Base-by-base conservation (phyloP, 352 stramenopile genomes). In the Globisporangium paddicum region DNA sequence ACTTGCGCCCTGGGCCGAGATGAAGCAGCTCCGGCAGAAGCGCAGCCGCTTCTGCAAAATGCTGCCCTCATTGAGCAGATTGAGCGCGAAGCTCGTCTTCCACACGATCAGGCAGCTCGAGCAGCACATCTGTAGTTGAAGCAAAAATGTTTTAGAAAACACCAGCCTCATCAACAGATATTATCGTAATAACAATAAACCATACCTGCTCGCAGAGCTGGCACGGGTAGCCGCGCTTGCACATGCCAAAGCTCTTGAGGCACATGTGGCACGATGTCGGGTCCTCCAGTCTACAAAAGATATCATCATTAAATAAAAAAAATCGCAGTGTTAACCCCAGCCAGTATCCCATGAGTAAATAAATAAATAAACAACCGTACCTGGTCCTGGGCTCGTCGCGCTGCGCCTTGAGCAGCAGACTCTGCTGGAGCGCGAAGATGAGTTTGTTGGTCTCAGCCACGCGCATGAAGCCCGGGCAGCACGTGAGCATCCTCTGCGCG, bases 401-500 rank as follows among this genome's bases (percentile, higher is more conserved):
- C 18, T 26, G 34, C 32, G 54, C n/a, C 3, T 38, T 41, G 5
- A 16, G 30, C 28, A 62, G 26, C 21, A 56, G 49, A 32, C 49
- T 28, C 45, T 67, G 46, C 25, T 67, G 61, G 14, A 67, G 40
- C 32, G 56, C 55, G 21, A 59, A 63, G 37, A 58, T 67, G 38
- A 67, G 61, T 28, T 67, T 67, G 55, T 67, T 67, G 7, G 48
- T 67, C 47, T 63, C 61, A 3, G 61, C 61, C 34, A 62, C 56
- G 16, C 56, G 54, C 61, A 67, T 58, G 46, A 63, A 62, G 14
- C 55, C 61, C 1, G 61, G 55, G 3, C 61, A 67, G 61, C 46
- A 59, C 21, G 50, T 51, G 46, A 67, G 38, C 26, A 67, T n/a
- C 5, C 49, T 28, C n/a, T 57, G 58, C 46, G 56, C 61, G 16